phyloP scores from a whole-genome alignment of 371 early-diverging fungal species.

The Mortierella sp. region DNA sequence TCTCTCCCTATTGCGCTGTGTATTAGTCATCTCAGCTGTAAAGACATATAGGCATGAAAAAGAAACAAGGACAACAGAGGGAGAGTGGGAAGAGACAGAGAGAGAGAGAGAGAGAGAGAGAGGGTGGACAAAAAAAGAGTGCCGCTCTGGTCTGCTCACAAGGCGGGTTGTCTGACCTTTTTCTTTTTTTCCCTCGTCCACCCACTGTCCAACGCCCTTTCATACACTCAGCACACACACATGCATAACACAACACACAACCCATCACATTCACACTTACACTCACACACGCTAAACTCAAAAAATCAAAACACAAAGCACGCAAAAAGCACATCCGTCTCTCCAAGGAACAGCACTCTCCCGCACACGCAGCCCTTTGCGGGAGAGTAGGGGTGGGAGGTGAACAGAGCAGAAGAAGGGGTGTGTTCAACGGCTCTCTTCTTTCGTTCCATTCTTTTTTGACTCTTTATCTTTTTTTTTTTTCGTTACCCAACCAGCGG shows the following conservation, averaged over 20 bases:
- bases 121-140: constrained; percentile 10
- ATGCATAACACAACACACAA: not conserved
- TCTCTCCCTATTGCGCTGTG: not conserved
- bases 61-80: not conserved
- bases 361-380: not conserved
- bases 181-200: not conserved
- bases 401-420: not conserved
- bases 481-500: not conserved
- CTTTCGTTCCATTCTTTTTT: not conserved
- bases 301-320: not conserved
- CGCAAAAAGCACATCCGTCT: not conserved
- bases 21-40: constrained; percentile 7
- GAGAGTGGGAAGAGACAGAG: too few species aligned
- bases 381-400: not conserved
- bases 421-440: not conserved
- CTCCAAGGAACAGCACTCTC: not conserved
- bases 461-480: not conserved
- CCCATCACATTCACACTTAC: not conserved
- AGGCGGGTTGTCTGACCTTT: not conserved
- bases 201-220: not conserved
- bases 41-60: not conserved
- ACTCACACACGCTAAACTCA: not conserved
- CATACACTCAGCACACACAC: not conserved
- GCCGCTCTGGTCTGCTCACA: not conserved
- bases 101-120: not conserved